Percentiles rank a stretch among this genome's conserved stretches.
Evolutionary conservation across 306 rosid species (phyloP).

Genomic region (Potentilla sterilis): DNA sequence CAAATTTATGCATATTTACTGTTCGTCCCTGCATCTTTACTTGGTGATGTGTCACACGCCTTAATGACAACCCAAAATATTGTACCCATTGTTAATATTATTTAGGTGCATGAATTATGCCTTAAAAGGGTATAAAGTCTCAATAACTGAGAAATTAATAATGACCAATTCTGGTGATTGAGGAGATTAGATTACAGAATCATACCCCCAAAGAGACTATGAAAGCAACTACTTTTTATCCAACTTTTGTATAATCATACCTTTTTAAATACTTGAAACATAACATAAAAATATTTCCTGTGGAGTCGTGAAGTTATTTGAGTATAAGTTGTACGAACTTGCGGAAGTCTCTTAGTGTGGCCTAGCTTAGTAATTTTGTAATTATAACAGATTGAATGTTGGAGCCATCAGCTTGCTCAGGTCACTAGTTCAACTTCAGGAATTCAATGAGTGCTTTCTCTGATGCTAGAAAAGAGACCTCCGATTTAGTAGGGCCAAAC

Average conservation of each 20-base stretch:
- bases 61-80: not conserved
- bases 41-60: not conserved
- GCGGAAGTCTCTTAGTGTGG: too few relatives aligned
- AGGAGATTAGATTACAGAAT: too few relatives aligned
- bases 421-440: not conserved
- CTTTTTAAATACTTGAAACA: not conserved
- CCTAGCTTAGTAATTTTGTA: too few relatives aligned
- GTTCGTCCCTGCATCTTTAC: not conserved
- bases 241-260: too few relatives aligned
- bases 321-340: too few relatives aligned
- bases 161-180: not conserved
- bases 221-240: too few relatives aligned
- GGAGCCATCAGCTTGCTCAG: not conserved
- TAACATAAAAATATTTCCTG: not conserved
- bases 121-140: not conserved
- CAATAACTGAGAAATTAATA: not conserved
- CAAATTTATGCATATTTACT: constrained; percentile 8
- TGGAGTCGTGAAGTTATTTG: not conserved
- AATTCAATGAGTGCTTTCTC: too few relatives aligned
- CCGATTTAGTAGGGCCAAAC: too few relatives aligned
- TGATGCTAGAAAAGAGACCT: too few relatives aligned
- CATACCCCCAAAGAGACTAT: too few relatives aligned
- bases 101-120: not conserved
- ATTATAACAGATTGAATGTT: too few relatives aligned
- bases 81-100: not conserved